Percentiles rank a stretch among this genome's conserved stretches.
These are phyloP conservation scores for Sequoiadendron giganteum DNA, from an alignment of 75 land plant genomes.

Conservation along the genomic window DNA sequence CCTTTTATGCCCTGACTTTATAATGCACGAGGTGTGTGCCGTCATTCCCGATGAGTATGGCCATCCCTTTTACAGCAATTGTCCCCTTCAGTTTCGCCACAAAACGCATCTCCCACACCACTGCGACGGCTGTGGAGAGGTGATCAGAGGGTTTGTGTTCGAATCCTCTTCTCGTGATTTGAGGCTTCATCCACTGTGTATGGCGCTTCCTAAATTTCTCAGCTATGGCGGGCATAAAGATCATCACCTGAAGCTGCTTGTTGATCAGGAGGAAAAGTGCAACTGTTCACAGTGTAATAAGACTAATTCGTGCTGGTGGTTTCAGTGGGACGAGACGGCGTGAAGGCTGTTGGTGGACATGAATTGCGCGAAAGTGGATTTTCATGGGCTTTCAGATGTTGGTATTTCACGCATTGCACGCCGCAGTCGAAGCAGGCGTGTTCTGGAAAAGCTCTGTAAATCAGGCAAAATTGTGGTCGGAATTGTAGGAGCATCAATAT, in stretches of 20 bases:
- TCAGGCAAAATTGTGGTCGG: neutral
- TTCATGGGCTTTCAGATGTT: neutral
- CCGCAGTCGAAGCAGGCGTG: neutral
- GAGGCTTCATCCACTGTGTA: neutral
- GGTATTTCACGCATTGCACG: neutral
- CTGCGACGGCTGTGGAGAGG: neutral
- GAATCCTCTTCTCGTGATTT: neutral
- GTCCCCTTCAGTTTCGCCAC: neutral
- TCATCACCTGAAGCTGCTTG: neutral
- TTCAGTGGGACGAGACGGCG: neutral
- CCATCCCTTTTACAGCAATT: neutral
- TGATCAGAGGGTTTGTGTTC: neutral
- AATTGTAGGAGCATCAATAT: too few species aligned
- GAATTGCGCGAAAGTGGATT: neutral
- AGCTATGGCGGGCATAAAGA: neutral
- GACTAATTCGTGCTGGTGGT: neutral
- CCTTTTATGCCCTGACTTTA: neutral
- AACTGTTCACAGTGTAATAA: neutral
- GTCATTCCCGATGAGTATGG: neutral
- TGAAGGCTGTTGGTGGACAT: neutral
- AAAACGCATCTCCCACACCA: neutral
- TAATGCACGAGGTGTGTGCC: neutral
- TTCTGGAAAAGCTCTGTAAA: neutral
- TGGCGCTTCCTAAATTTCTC: neutral
- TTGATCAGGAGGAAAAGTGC: neutral